Base-by-base conservation (phyloP, 2,329 filamentous ascomycete species). In the Curvularia sp. region DNA sequence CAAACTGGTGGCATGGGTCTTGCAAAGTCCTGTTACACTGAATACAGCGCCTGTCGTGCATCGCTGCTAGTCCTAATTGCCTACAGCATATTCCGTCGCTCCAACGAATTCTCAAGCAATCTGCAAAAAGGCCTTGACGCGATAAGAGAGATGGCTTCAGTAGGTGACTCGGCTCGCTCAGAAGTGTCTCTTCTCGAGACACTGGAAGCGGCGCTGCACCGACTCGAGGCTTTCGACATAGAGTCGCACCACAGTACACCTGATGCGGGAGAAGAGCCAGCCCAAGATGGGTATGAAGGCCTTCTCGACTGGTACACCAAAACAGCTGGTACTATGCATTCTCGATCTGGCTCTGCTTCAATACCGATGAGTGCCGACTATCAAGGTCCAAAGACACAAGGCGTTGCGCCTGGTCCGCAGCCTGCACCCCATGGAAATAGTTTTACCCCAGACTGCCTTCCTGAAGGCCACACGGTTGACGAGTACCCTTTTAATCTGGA, bases 1-100 rank as follows among this genome's bases (percentile, higher is more conserved):
- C 60, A 60, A 6, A 51, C 46, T 7, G 42, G 54, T n/a, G 31
- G 49, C 2, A 61, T 63, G n/a, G 62, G 60, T 30, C 60, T 65
- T 39, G 60, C 60, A 39, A 58, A 52, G 33, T 53, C 62, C 22
- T 58, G 53, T 8, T 65, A 65, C 56, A 49, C 49, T 30, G 61
- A 63, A 20, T 63, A 55, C 24, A 61, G 58, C 46, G 53, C 62
- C 28, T 64, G 62, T 31, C 60, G 62, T 3, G 62, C 62, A 5
- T 55, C 62, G 3, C 54, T 64, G 7, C 51, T 64, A 10, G 54
- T 62, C 8, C 46, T 64, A 20, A 57, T 64, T 12, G 60, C 62
- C 1, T 56, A 64, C 24, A 63, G 60, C 46, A 60, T 57, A 5
- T 57, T 49, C 12, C 48, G 52, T 30, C 53, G 54, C 18, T 55